Base-by-base conservation (phyloP, 1,284 basidiomycete genomes). In the Bondarzewia mesenterica region DNA sequence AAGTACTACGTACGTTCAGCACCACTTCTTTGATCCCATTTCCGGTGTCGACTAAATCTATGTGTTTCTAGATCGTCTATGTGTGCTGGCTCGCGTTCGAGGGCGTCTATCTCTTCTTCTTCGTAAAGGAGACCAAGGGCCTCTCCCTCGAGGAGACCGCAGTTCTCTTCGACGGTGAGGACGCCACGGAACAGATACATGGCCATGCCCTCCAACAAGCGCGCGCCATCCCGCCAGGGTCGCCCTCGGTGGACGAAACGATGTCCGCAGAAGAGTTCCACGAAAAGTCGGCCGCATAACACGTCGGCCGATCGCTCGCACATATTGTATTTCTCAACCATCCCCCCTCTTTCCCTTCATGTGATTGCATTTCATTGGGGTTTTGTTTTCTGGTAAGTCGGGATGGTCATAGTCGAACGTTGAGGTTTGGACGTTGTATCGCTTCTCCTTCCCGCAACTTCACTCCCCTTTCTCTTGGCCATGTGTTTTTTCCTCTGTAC, bases 111-210 rank as follows among this genome's bases (percentile, higher is more conserved):
- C 64, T 79, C 59, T 85, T 74, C 67, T 65, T 81, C 66, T 82
- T 75, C 63, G 64, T 87, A 59, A 63, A 85, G 51, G 86, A 89
- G 70, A 89, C 85, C 46, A 84, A 79, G 70, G 73, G 75, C 60
- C 76, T 74, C 50, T 79, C 82, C 7, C 72, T 88, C 51, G 85
- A 89, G 63, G 85, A 89, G 68, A 85, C 82, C 7, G 78, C 82
- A 4, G 80, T 73, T 16, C 60, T 87, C 37, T 87, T 86, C 68
- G 83, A 87, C 55, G 82, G 82, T 47, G 73, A 77, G 16, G 74
- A 76, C 2, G 75, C 68, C 36, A 57, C 65, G 18, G 62, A 71
- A n/a, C 60, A 68, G 49, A 71, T 82, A 43, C 16, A 21, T 21
- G 18, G 22, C 5, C 22, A 35, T 21, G 44, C 46, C 5, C 29